Percentiles rank a stretch among this genome's conserved stretches.
These are phyloP conservation scores for Podospora conica DNA, from an alignment of 495 filamentous ascomycete genomes.

Conservation along the genomic window DNA sequence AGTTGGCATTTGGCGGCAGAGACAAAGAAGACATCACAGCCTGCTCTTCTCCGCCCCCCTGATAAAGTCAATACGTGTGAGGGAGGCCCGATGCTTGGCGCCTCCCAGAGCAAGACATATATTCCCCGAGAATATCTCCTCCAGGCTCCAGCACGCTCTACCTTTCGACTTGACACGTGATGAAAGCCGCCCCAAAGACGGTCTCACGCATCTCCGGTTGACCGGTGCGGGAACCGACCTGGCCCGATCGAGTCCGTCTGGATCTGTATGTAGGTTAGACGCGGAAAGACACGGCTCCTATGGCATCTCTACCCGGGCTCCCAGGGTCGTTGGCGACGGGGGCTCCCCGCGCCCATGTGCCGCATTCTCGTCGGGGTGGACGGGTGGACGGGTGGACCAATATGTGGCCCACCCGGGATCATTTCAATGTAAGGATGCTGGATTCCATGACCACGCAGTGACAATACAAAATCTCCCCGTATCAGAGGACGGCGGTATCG, in stretches of 20 bases:
- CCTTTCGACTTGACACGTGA: no score
- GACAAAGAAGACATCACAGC: no score
- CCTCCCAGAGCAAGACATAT: no score
- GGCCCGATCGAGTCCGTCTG: no score
- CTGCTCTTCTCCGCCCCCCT: no score
- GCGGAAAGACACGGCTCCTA: background rate
- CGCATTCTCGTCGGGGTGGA: background rate
- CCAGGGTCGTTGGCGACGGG: background rate
- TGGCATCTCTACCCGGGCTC: background rate
- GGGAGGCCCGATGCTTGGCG: no score
- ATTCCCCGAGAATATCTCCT: no score
- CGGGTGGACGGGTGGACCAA: no score
- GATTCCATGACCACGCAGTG: background rate
- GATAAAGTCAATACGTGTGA: no score
- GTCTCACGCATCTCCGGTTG: background rate
- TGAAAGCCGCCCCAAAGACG: background rate
- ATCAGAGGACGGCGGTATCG: background rate
- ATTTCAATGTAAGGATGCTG: background rate
- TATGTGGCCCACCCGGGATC: background rate
- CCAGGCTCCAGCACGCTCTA: no score
- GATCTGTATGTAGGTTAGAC: background rate
- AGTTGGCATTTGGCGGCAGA: no score
- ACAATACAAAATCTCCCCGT: background rate
- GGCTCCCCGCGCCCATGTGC: background rate
- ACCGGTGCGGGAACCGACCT: no score